Conservation (phyloP, 2,329 filamentous ascomycete genomes). For the Anisogramma anomala region DNA sequence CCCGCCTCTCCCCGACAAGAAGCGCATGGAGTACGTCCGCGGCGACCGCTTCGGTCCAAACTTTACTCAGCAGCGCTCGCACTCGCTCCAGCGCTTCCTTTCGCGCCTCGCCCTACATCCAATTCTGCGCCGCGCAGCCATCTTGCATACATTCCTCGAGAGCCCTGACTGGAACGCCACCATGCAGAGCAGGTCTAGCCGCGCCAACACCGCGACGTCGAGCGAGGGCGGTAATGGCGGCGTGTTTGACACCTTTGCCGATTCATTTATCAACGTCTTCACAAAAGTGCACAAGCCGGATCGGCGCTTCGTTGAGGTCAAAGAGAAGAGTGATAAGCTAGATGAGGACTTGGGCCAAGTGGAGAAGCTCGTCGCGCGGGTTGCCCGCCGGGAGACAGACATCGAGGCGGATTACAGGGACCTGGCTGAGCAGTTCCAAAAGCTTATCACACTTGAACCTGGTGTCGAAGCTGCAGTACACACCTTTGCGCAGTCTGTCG, state of each 20-base stretch:
- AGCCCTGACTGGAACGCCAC: conserved; percentile 92
- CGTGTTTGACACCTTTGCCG: conserved; percentile 89
- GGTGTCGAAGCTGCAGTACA: conserved; percentile 73
- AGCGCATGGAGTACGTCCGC: conserved; percentile 97
- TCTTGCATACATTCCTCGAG: conserved; percentile 85
- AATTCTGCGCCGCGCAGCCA: conserved; percentile 67
- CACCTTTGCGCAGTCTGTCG: conserved; percentile 75
- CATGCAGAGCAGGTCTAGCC: conserved; percentile 66
- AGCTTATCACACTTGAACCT: conserved; percentile 78
- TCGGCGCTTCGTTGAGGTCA: conserved; percentile 85
- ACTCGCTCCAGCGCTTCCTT: conserved; percentile 86
- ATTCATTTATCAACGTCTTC: conserved; percentile 95
- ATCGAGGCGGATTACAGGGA: conserved; percentile 82
- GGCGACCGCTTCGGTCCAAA: conserved; percentile 90
- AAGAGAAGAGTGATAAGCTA: conserved; percentile 83
- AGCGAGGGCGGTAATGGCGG: conserved; percentile 43
- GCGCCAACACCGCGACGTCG: conserved; percentile 37
- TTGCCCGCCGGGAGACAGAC: conserved; percentile 77
- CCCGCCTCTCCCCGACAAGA: conserved; percentile 91
- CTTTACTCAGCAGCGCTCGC: conserved; percentile 78
- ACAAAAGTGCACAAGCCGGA: conserved; percentile 94
- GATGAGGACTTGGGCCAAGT: conserved; percentile 88
- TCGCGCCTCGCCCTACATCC: conserved; percentile 79
- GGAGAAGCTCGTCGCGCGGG: conserved; percentile 87
- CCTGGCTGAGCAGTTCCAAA: conserved; percentile 87